phyloP scores from a whole-genome alignment of 495 filamentous ascomycete species.

The Penicillium pulvis region DNA sequence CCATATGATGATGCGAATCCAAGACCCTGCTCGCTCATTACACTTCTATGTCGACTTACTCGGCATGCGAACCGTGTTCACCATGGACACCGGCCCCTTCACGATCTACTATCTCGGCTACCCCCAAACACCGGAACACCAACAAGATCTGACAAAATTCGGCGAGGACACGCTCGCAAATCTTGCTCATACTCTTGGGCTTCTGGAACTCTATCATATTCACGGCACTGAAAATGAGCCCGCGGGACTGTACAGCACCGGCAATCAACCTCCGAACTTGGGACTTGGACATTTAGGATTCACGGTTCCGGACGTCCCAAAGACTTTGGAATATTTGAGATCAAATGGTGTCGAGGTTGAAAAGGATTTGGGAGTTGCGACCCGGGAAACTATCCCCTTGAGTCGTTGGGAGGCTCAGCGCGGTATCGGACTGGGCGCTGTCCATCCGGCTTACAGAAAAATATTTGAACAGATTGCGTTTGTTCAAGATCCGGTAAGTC shows the following conservation, averaged over 20 bases:
- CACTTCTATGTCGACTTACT: slow-evolving; percentile 4
- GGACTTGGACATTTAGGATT: slow-evolving; percentile 7
- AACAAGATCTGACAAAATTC: background rate
- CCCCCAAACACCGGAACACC: slow-evolving; percentile 1
- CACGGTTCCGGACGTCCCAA: background rate
- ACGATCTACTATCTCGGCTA: slow-evolving; percentile 10
- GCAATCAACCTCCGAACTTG: slow-evolving; percentile 5
- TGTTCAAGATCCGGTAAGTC: slow-evolving; percentile 2
- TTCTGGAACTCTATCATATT: slow-evolving; percentile 7
- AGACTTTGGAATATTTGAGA: background rate
- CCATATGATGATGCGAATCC: slow-evolving; percentile 11
- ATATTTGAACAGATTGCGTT: slow-evolving; percentile 6
- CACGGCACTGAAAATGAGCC: slow-evolving; percentile 8
- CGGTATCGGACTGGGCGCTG: slow-evolving; percentile 1
- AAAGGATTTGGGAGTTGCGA: slow-evolving; percentile 3
- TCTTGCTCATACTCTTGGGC: slow-evolving; percentile 3
- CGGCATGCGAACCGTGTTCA: slow-evolving; percentile 8
- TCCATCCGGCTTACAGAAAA: background rate
- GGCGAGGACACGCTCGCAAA: background rate
- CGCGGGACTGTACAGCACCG: slow-evolving; percentile 2
- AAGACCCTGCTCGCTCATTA: background rate
- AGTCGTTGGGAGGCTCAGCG: slow-evolving; percentile 5
- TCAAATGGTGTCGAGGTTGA: background rate
- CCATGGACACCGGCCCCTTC: slow-evolving; percentile 5
- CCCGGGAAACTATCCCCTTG: slow-evolving; percentile 3